Evolutionary conservation across 2,329 filamentous ascomycete species (phyloP), one percentile per base, ranked within the genome.

Genomic region (Aspergillus phoenicis): DNA sequence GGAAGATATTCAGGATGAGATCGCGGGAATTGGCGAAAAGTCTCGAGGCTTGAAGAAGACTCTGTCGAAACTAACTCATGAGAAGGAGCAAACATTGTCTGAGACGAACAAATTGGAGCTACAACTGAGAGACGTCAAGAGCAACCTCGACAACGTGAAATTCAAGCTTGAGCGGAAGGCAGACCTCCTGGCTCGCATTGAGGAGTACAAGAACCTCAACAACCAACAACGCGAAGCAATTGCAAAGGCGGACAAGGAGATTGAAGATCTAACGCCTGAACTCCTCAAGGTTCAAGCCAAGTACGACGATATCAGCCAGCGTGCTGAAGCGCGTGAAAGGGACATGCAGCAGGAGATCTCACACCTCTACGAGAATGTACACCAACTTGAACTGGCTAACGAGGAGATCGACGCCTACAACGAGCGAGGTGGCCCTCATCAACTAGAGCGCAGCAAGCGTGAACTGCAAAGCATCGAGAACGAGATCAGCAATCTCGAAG

Each of bases 101-200:
- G 81, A 86, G 38, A 84, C 95, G 58, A 89, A 84, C 64, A 81
- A 82, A 15, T 81, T 96, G 26, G 92, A 97, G 75, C 82, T 95
- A 4, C 88, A 95, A 71, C 84, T 88, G 61, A 89, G 90, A 69
- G 90, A 96, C 75, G 80, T 91, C 43, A 86, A 84, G 62, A 89
- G 89, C 71, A 90, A 90, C 65, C 82, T 97, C 55, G 88, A 84
- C 67, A 85, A 85, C 56, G 87, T 90, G 1, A 83, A 85, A 52
- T 88, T 89, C 61, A 88, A 93, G 69, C 82, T 98, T 26, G 92
- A 96, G 73, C 92, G 91, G 77, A 97, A 93, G 79, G 83, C 85
- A 41, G 84, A 85, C 47, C 81, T 97, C 22, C 81, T 87, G 63
- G 80, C 81, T 43, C 90, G 93, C 64, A 87, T 98, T 33, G 87